Conservation (phyloP, 495 filamentous ascomycete species). For the Lentithecium fluviatile region DNA sequence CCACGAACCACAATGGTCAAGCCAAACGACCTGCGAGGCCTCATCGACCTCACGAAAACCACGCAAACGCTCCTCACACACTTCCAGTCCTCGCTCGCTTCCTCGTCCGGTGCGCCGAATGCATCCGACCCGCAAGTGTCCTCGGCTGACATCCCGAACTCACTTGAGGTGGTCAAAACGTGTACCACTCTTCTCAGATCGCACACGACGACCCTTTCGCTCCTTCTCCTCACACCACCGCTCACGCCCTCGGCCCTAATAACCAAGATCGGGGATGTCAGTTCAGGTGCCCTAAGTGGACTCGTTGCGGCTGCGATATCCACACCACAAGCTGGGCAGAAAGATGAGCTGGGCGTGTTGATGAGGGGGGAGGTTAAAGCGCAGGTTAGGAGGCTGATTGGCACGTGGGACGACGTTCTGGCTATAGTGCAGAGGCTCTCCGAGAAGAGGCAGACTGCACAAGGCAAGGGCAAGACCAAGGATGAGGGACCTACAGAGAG, state of each 20-base stretch:
- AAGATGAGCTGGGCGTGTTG: slow-evolving; percentile 33
- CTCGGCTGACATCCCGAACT: slow-evolving; percentile 41
- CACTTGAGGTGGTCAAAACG: slow-evolving; percentile 63
- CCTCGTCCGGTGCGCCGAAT: slow-evolving; percentile 40
- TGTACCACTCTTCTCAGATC: slow-evolving; percentile 68
- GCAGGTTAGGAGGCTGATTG: slow-evolving; percentile 43
- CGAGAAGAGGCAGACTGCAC: slow-evolving; percentile 37
- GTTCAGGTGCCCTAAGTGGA: slow-evolving; percentile 64
- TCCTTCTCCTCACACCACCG: slow-evolving; percentile 78
- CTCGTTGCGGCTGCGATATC: slow-evolving; percentile 60
- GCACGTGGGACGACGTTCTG: slow-evolving; percentile 46
- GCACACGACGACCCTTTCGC: slow-evolving; percentile 80
- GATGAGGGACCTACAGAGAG: slow-evolving; percentile 30
- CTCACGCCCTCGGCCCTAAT: slow-evolving; percentile 75
- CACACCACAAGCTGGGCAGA: slow-evolving; percentile 56
- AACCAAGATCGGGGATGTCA: slow-evolving; percentile 64
- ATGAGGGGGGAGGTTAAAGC: slow-evolving; percentile 55
- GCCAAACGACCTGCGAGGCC: slow-evolving; percentile 10
- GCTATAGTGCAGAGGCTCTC: slow-evolving; percentile 39
- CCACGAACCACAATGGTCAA: not conserved
- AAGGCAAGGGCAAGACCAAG: slow-evolving; percentile 46
- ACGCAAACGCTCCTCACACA: slow-evolving; percentile 38
- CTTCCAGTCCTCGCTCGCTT: slow-evolving; percentile 36
- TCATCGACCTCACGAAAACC: slow-evolving; percentile 38
- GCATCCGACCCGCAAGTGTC: slow-evolving; percentile 43